A percentile compares a stretch with the other conserved stretches of the same genome.
phyloP scores from a whole-genome alignment of 208 protist genomes.

The Trypanosoma brucei region DNA sequence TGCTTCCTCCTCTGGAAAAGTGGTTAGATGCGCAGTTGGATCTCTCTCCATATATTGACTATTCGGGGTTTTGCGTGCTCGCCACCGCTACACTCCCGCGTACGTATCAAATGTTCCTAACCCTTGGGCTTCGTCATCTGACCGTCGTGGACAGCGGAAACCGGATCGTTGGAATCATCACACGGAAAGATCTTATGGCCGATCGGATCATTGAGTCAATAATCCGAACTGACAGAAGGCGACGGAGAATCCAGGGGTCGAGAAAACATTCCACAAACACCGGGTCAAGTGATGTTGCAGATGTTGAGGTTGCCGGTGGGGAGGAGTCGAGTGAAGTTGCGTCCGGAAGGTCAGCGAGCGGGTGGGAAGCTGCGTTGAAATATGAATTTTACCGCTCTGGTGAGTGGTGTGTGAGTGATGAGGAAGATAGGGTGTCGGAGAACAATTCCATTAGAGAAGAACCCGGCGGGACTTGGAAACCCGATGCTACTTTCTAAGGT shows the following conservation, averaged over 20 bases:
- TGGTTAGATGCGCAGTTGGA: slow-evolving; percentile 10
- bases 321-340: not conserved
- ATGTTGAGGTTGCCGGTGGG: not conserved
- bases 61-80: slow-evolving; percentile 42
- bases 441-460: not conserved
- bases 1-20: slow-evolving; percentile 6
- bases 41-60: slow-evolving; percentile 54
- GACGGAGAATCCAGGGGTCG: not conserved
- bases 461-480: not conserved
- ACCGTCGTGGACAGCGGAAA: slow-evolving; percentile 40
- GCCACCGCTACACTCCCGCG: slow-evolving; percentile 39
- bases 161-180: slow-evolving; percentile 45
- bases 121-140: slow-evolving; percentile 42
- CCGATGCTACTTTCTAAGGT: not conserved
- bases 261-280: not conserved
- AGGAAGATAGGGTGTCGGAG: not conserved
- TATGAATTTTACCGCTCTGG: slow-evolving; percentile 9
- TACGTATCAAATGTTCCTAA: slow-evolving; percentile 49
- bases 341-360: not conserved
- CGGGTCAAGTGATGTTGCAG: not conserved
- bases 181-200: slow-evolving; percentile 42
- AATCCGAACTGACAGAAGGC: not conserved
- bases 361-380: not conserved
- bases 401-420: slow-evolving; percentile 14
- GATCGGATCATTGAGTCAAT: slow-evolving; percentile 29